phyloP scores from a whole-genome alignment of 2,329 filamentous ascomycete species.

The Diaporthe sp. region DNA sequence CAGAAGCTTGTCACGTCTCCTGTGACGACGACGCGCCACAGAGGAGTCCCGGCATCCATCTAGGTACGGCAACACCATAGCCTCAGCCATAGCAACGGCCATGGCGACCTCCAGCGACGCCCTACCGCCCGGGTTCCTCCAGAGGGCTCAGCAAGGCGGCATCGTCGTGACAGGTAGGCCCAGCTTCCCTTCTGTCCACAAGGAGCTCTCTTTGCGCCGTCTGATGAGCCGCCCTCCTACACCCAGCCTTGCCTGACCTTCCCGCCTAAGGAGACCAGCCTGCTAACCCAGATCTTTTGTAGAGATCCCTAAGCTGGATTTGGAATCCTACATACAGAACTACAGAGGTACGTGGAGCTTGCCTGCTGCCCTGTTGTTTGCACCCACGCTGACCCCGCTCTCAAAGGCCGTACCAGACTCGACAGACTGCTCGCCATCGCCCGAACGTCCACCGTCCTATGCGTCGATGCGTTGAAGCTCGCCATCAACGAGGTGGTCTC shows the following conservation, averaged over 20 bases:
- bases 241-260: not conserved
- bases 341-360: conserved; percentile 74
- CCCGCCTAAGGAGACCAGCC: not conserved
- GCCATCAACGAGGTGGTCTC: conserved; percentile 79
- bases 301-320: conserved; percentile 89
- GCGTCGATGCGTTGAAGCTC: conserved; percentile 82
- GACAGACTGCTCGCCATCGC: conserved; percentile 87
- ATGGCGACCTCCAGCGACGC: conserved; percentile 49
- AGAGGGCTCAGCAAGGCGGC: conserved; percentile 57
- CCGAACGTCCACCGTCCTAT: conserved; percentile 78
- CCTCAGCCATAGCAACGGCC: conserved; percentile 24
- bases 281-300: conserved; percentile 31
- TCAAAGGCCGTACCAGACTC: conserved; percentile 79
- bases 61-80: not conserved
- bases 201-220: not conserved
- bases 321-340: conserved; percentile 90
- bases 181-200: not conserved
- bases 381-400: conserved; percentile 13
- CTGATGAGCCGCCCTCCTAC: not conserved
- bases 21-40: not conserved
- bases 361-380: not conserved
- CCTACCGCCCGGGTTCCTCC: conserved; percentile 56
- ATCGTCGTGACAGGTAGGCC: conserved; percentile 59
- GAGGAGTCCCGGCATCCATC: not conserved
- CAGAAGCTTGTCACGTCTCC: conserved; percentile 21